Conservation (phyloP, 2,329 filamentous ascomycete genomes). For the Hypoxylon sp. region DNA sequence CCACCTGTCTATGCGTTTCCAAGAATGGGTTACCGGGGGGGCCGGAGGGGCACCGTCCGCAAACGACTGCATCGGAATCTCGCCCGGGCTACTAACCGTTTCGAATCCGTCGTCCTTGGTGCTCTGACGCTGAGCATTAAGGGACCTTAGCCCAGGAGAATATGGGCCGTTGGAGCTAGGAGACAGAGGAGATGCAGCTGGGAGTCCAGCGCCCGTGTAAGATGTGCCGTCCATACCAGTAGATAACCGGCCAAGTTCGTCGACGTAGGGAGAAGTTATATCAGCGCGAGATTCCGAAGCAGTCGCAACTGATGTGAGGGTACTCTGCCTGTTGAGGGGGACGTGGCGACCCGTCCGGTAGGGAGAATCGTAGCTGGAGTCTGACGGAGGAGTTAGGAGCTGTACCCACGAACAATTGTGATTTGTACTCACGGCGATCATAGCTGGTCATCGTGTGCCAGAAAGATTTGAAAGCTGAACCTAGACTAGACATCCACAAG, state of each 20-base stretch:
- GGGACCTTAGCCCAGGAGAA: slow-evolving; percentile 89
- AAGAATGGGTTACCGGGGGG: slow-evolving; percentile 88
- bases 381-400: slow-evolving; percentile 65
- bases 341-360: slow-evolving; percentile 92
- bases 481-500: slow-evolving; percentile 62
- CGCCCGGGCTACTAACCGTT: slow-evolving; percentile 75
- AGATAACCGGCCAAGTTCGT: slow-evolving; percentile 72
- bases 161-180: slow-evolving; percentile 79
- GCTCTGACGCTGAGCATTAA: slow-evolving; percentile 71
- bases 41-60: slow-evolving; percentile 90
- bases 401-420: slow-evolving; percentile 24
- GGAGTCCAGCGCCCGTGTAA: slow-evolving; percentile 67
- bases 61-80: slow-evolving; percentile 98
- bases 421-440: slow-evolving; percentile 70
- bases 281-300: slow-evolving; percentile 90
- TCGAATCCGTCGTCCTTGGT: slow-evolving; percentile 76
- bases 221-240: slow-evolving; percentile 67
- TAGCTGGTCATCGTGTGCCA: slow-evolving; percentile 91
- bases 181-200: slow-evolving; percentile 56
- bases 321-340: slow-evolving; percentile 83
- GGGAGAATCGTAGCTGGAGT: slow-evolving; percentile 92
- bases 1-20: slow-evolving; percentile 95
- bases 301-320: slow-evolving; percentile 88
- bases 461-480: slow-evolving; percentile 84
- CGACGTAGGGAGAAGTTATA: slow-evolving; percentile 81